phyloP scores from a whole-genome alignment of 768 basidiomycete species.

The Cystobasidium tubakii region DNA sequence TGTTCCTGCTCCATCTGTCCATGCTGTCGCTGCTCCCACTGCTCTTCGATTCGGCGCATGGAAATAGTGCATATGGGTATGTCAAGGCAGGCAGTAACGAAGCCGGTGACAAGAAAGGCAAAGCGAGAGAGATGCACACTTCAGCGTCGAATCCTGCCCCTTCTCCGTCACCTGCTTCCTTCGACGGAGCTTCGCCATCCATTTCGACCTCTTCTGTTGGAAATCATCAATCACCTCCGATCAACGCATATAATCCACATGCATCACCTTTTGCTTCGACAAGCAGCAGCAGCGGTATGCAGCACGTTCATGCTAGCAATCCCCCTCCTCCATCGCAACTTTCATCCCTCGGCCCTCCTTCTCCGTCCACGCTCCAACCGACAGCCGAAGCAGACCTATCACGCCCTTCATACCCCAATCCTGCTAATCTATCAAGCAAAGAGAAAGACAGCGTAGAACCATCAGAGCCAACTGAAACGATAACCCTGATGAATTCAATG shows the following conservation, averaged over 20 bases:
- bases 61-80: conserved; percentile 23
- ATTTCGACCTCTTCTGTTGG: neutral
- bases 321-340: too few relatives aligned
- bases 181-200: neutral
- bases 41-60: conserved; percentile 15
- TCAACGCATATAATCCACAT: neutral
- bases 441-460: too few relatives aligned
- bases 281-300: too few relatives aligned
- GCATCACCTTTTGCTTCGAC: neutral
- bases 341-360: too few relatives aligned
- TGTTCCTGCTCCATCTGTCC: conserved; percentile 29
- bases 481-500: too few relatives aligned
- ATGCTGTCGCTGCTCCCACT: conserved; percentile 30
- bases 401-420: too few relatives aligned
- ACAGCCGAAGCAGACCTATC: too few relatives aligned
- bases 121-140: neutral
- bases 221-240: neutral
- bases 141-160: neutral
- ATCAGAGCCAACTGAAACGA: too few relatives aligned
- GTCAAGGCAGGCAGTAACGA: neutral
- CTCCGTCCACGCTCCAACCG: too few relatives aligned
- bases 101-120: neutral
- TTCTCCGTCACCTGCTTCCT: too few relatives aligned
- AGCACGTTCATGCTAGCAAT: too few relatives aligned
- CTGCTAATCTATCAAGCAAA: too few relatives aligned